Percentiles rank a stretch among this genome's conserved stretches.
Evolutionary conservation across 2,329 filamentous ascomycete species (phyloP).

Genomic region (Ophiostoma ulmi): DNA sequence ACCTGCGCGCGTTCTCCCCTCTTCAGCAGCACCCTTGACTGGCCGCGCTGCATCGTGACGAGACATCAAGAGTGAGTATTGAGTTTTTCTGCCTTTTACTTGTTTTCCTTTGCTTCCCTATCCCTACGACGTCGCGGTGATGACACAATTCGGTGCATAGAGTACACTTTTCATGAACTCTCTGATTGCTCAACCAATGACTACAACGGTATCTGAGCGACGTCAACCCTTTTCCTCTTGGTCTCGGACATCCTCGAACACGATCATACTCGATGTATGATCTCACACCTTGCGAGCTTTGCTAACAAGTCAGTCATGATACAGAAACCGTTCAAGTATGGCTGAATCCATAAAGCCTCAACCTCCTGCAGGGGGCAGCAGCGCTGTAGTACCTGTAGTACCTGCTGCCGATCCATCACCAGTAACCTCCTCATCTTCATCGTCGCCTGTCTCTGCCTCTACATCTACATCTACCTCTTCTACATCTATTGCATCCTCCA

Average conservation of each 20-base stretch:
- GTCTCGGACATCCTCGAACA: neutral
- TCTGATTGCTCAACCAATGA: slow-evolving; percentile 59
- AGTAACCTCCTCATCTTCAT: neutral
- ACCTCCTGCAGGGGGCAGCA: neutral
- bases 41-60: slow-evolving; percentile 21
- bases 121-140: slow-evolving; percentile 45
- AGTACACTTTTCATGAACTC: slow-evolving; percentile 56
- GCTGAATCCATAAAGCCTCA: slow-evolving; percentile 31
- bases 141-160: slow-evolving; percentile 58
- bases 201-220: slow-evolving; percentile 97
- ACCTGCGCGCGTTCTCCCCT: slow-evolving; percentile 1
- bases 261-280: neutral
- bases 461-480: neutral
- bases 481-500: neutral
- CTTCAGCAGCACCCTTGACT: slow-evolving; percentile 21
- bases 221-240: slow-evolving; percentile 24
- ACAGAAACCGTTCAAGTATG: slow-evolving; percentile 30
- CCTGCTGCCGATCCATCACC: slow-evolving; percentile 20
- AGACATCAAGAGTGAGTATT: slow-evolving; percentile 11
- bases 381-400: slow-evolving; percentile 23
- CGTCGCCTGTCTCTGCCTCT: neutral
- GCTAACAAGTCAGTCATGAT: slow-evolving; percentile 26
- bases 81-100: neutral
- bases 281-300: neutral
- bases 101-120: neutral